These are phyloP conservation scores for Dictyostelium brefeldianum DNA, from an alignment of 78 protist species.

Conservation along the genomic window DNA sequence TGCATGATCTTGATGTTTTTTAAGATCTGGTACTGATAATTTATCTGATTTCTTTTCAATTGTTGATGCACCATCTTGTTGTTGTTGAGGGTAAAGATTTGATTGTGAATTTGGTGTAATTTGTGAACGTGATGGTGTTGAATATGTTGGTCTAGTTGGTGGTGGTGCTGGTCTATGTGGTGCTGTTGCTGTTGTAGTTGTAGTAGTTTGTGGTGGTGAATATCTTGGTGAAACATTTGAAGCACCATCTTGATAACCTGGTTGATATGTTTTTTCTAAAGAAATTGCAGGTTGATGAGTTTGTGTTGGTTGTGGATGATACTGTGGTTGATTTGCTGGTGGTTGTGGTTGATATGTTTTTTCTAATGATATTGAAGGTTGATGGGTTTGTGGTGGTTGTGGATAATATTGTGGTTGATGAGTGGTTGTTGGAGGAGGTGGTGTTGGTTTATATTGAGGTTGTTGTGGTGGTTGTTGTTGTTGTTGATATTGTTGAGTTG, in stretches of 20 bases:
- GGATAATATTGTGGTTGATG: background rate
- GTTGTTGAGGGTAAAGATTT: background rate
- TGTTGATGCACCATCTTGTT: conserved; percentile 14
- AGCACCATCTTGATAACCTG: background rate
- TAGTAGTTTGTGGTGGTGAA: background rate
- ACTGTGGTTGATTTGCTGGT: background rate
- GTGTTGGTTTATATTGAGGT: background rate
- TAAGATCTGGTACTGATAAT: background rate
- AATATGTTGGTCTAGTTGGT: background rate
- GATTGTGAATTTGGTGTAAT: background rate
- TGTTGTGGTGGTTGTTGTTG: conserved; percentile 13
- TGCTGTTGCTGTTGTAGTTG: background rate
- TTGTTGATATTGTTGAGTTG: background rate
- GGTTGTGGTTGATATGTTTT: background rate
- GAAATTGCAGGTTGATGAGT: background rate
- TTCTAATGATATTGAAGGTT: background rate
- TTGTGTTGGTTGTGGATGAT: conserved; percentile 9
- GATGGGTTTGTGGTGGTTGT: conserved; percentile 7
- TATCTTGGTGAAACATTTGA: background rate
- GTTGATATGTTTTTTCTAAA: background rate
- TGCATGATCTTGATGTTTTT: conserved; percentile 4
- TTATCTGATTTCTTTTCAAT: background rate
- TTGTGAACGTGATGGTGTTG: background rate
- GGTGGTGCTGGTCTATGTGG: conserved; percentile 29
- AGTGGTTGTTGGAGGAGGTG: background rate